These are phyloP conservation scores for Verticillium dahliae DNA, from an alignment of 2,329 filamentous ascomycete species.

Conservation along the genomic window DNA sequence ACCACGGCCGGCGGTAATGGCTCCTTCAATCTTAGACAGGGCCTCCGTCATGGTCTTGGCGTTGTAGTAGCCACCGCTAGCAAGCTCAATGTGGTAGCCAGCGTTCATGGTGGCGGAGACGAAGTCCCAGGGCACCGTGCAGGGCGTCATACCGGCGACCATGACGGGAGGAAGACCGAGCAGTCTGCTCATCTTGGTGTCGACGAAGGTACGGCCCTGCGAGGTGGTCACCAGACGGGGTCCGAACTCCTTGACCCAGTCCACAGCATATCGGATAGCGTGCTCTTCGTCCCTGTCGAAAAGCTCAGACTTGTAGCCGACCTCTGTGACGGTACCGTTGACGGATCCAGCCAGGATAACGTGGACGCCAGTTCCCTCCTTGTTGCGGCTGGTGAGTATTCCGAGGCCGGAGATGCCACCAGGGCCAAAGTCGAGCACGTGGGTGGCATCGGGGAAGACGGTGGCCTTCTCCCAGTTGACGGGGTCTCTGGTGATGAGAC, in stretches of 20 bases:
- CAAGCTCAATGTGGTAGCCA: constrained; percentile 89
- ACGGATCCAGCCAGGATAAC: constrained; percentile 94
- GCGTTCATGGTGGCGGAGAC: constrained; percentile 90
- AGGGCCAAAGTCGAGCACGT: constrained; percentile 93
- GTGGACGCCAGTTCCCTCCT: constrained; percentile 94
- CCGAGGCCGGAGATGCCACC: constrained; percentile 95
- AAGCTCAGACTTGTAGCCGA: constrained; percentile 96
- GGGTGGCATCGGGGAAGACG: constrained; percentile 81
- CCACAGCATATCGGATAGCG: constrained; percentile 87
- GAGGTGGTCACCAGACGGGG: constrained; percentile 89
- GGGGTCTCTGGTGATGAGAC: constrained; percentile 88
- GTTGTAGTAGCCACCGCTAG: constrained; percentile 83
- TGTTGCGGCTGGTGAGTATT: constrained; percentile 95
- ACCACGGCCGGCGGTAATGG: constrained; percentile 77
- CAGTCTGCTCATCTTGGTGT: constrained; percentile 91
- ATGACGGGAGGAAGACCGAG: constrained; percentile 81
- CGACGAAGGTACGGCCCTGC: constrained; percentile 81
- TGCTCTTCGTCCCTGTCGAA: constrained; percentile 95
- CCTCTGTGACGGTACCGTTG: constrained; percentile 80
- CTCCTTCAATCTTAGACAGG: constrained; percentile 75
- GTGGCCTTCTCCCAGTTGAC: constrained; percentile 97
- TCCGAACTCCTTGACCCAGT: constrained; percentile 97
- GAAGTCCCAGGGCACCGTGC: constrained; percentile 85
- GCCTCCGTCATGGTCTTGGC: constrained; percentile 77
- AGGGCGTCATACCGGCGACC: constrained; percentile 91